Percentiles rank a stretch among this genome's conserved stretches.
Conservation (phyloP, 2,329 filamentous ascomycete species). For the Phialophora verrucosa region DNA sequence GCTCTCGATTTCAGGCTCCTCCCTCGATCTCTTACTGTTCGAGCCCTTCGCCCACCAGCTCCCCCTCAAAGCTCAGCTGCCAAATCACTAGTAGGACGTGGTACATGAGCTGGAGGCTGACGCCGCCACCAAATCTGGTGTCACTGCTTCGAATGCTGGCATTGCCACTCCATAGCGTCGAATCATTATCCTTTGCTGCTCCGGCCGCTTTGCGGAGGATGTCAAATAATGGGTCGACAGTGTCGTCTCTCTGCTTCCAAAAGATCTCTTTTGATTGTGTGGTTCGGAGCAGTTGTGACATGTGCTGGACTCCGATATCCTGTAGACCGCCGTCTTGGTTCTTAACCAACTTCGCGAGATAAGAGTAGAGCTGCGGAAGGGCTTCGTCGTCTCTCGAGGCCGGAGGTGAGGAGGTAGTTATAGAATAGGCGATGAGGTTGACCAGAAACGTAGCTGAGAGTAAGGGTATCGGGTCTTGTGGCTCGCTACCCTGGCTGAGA, state of each 20-base stretch:
- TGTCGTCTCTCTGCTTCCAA: conserved; percentile 89
- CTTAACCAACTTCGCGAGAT: conserved; percentile 82
- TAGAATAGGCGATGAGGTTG: conserved; percentile 71
- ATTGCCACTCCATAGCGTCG: conserved; percentile 58
- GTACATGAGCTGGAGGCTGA: conserved; percentile 91
- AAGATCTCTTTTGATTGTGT: conserved; percentile 78
- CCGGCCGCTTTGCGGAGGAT: conserved; percentile 79
- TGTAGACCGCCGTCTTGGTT: conserved; percentile 87
- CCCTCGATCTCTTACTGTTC: conserved; percentile 67
- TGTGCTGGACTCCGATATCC: conserved; percentile 92
- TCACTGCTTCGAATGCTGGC: conserved; percentile 69
- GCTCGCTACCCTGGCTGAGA: conserved; percentile 80
- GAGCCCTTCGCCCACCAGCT: conserved; percentile 74
- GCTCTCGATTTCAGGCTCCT: background rate
- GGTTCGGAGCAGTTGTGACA: conserved; percentile 81
- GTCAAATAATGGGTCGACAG: conserved; percentile 77
- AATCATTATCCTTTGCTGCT: conserved; percentile 71
- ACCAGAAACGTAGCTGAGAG: conserved; percentile 88
- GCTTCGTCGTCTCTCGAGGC: conserved; percentile 71
- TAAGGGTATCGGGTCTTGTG: conserved; percentile 85
- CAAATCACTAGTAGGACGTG: conserved; percentile 91
- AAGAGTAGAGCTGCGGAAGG: conserved; percentile 81
- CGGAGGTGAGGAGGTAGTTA: conserved; percentile 65
- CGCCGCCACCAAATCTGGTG: conserved; percentile 69
- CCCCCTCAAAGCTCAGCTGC: conserved; percentile 91